Evolutionary conservation across 140 eudicot species (phyloP).

Genomic region (Artemisia princeps): DNA sequence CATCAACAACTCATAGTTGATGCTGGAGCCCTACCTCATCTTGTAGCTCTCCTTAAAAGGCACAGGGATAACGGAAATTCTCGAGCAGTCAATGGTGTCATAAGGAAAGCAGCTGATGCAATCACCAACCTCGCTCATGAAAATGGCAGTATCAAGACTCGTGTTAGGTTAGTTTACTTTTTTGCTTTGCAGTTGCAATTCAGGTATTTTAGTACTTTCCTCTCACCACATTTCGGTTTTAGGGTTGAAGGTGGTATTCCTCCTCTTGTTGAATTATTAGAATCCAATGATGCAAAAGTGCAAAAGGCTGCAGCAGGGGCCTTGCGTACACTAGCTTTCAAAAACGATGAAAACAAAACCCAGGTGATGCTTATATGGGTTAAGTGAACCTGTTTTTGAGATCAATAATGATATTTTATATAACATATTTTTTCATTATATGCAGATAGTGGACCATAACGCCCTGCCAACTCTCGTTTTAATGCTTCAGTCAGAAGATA

Average conservation of each 20-base stretch:
- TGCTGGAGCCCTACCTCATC: conserved; percentile 81
- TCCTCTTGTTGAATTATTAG: conserved; percentile 80
- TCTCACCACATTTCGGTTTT: conserved; percentile 12
- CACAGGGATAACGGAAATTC: conserved; percentile 31
- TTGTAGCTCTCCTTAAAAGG: conserved; percentile 67
- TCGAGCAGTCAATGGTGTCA: conserved; percentile 54
- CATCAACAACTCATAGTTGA: conserved; percentile 81
- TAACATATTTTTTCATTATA: background rate
- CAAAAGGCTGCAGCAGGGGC: conserved; percentile 96
- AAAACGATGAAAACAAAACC: conserved; percentile 84
- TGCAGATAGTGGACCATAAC: conserved; percentile 83
- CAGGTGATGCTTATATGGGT: conserved; percentile 38
- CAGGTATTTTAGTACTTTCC: background rate
- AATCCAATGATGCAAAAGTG: conserved; percentile 66
- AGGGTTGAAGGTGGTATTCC: conserved; percentile 94
- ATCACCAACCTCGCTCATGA: conserved; percentile 95
- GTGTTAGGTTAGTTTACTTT: conserved; percentile 54
- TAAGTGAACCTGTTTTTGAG: conserved; percentile 5
- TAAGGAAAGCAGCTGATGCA: conserved; percentile 87
- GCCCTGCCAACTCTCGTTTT: conserved; percentile 77
- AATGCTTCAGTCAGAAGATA: conserved; percentile 84
- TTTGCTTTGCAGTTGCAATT: background rate
- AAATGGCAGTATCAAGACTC: conserved; percentile 64
- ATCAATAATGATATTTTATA: background rate
- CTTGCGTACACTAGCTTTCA: conserved; percentile 78